Evolutionary conservation across 148 eudicot species (phyloP).

Genomic region (Camellia sinensis): DNA sequence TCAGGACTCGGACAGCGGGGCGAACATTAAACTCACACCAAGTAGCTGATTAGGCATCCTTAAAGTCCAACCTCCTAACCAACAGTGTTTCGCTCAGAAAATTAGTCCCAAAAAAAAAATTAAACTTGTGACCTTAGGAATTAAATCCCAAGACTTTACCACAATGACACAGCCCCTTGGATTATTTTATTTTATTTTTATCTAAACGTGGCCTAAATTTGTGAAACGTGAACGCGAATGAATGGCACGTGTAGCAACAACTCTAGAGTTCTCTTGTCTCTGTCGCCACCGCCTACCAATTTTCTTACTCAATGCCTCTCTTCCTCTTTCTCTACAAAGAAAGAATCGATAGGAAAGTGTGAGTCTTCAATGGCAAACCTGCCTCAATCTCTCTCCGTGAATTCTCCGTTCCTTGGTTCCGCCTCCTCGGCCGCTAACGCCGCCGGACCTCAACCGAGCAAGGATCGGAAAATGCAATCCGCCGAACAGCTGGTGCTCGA

Average conservation of each 20-base stretch:
- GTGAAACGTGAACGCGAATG: background rate
- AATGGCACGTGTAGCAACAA: background rate
- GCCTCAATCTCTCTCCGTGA: constrained; percentile 46
- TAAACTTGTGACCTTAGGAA: too few species aligned
- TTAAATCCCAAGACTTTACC: too few species aligned
- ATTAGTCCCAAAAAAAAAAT: too few species aligned
- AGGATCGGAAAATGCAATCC: constrained; percentile 69
- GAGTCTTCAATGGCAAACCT: constrained; percentile 41
- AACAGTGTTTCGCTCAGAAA: too few species aligned
- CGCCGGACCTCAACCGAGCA: constrained; percentile 28
- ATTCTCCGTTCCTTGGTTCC: constrained; percentile 36
- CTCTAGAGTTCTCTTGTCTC: background rate
- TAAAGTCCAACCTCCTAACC: too few species aligned
- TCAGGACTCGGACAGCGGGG: too few species aligned
- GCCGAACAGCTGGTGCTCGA: constrained; percentile 84
- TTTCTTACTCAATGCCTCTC: background rate
- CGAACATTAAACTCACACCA: too few species aligned
- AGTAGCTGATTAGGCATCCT: too few species aligned
- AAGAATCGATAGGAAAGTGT: background rate
- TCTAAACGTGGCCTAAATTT: too few species aligned
- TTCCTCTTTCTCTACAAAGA: background rate
- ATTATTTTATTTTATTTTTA: too few species aligned
- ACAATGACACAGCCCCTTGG: too few species aligned
- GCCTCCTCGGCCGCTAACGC: constrained; percentile 19
- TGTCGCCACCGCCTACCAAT: background rate